These are phyloP conservation scores for Akanthomyces lecanii DNA, from an alignment of 2,329 filamentous ascomycete genomes.

Conservation along the genomic window DNA sequence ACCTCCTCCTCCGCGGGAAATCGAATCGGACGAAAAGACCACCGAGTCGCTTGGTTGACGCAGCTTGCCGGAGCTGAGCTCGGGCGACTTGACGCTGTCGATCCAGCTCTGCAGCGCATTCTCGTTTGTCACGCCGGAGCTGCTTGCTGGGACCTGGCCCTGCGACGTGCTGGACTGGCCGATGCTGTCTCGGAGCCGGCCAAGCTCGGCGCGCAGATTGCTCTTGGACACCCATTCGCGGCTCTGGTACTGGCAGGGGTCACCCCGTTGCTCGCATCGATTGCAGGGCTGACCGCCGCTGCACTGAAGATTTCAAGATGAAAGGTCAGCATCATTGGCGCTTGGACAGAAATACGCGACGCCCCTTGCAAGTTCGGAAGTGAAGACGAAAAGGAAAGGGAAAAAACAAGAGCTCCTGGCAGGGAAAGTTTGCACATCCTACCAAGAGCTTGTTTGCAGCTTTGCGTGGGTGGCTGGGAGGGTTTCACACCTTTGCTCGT, in stretches of 20 bases:
- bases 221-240: conserved; percentile 17
- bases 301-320: no score
- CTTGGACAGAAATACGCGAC: no score
- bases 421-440: no score
- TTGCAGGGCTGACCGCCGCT: conserved; percentile 10
- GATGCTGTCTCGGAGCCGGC: conserved; percentile 19
- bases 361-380: no score
- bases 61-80: neutral
- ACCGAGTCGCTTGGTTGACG: neutral
- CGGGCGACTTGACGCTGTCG: neutral
- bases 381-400: no score
- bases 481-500: conserved; percentile 17
- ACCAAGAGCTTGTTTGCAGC: neutral
- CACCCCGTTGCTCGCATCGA: conserved; percentile 2
- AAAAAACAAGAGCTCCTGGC: no score
- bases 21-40: neutral
- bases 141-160: neutral
- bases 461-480: no score
- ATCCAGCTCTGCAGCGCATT: neutral
- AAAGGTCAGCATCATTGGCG: neutral
- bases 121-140: neutral
- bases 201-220: conserved; percentile 24
- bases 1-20: neutral
- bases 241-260: conserved; percentile 14
- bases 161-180: neutral